Evolutionary conservation across 2,329 filamentous ascomycete genomes (phyloP), one percentile per base, ranked within the genome.

Genomic region (Claviceps capensis): DNA sequence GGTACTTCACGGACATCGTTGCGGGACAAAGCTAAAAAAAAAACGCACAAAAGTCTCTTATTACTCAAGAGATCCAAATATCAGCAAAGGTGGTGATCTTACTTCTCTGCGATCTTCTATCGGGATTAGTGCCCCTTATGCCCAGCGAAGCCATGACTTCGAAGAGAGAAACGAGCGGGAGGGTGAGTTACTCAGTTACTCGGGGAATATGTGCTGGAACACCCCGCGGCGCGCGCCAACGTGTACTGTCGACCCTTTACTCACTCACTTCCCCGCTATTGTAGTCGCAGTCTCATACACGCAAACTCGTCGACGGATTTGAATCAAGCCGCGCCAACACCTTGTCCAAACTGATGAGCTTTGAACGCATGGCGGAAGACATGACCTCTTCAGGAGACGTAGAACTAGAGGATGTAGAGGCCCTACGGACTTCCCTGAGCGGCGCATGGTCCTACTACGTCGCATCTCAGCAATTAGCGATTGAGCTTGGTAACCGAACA

Each of bases 371-470:
- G 4, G 82, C 85, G 23, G 78, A 81, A 3, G 65, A 71, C 2
- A 74, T 78, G 54, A 73, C 79, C 36, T 71, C 75, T 42, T 72
- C 78, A 44, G 78, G 81, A 50, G 77, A 85, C 9, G 30, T 34
- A 34, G 30, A 11, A 11, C 9, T 11, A 34, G 30, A 34, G 9
- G 30, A 34, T 47, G 76, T 76, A 14, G 74, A 75, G 30, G 72
- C 72, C 3, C 77, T 81, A 56, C 76, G 79, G 61, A 68, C 67
- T 5, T 81, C 83, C 11, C 84, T 88, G 81, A 85, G 83, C 3
- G 67, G 74, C 2, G 84, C 85, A 2, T 88, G 84, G 83, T 71
- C 75, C 1, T 75, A 86, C 68, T 88, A 88, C 60, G 83, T 88
- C 56, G 77, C 76, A 54, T 84, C 79, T 54, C 78, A 86, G 65